These are phyloP conservation scores for Mucor velutinosus DNA, from an alignment of 371 early-diverging fungal genomes.

Conservation along the genomic window DNA sequence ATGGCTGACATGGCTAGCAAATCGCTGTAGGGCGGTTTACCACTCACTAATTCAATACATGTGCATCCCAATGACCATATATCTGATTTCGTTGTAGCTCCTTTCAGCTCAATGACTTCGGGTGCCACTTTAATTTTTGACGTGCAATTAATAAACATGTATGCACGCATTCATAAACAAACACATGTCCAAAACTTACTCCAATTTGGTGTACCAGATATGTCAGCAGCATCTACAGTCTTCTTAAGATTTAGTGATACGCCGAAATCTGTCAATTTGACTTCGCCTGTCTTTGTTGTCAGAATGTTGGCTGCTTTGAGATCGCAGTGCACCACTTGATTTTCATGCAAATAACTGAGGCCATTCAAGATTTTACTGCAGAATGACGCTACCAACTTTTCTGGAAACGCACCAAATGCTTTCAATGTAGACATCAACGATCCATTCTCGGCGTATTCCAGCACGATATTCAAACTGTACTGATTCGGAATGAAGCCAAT, in stretches of 20 bases:
- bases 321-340: slow-evolving; percentile 93
- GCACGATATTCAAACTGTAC: slow-evolving; percentile 77
- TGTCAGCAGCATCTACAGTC: slow-evolving; percentile 62
- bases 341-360: slow-evolving; percentile 89
- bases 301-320: slow-evolving; percentile 96
- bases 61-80: slow-evolving; percentile 94
- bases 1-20: slow-evolving; percentile 85
- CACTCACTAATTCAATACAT: slow-evolving; percentile 82
- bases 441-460: slow-evolving; percentile 95
- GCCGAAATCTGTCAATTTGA: slow-evolving; percentile 97
- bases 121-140: slow-evolving; percentile 82
- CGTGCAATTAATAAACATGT: slow-evolving; percentile 19
- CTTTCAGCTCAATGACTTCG: slow-evolving; percentile 88
- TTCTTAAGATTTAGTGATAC: slow-evolving; percentile 83
- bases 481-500: slow-evolving; percentile 79
- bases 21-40: slow-evolving; percentile 85
- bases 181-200: slow-evolving; percentile 52
- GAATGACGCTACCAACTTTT: slow-evolving; percentile 90
- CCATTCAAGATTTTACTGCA: slow-evolving; percentile 89
- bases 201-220: slow-evolving; percentile 96
- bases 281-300: slow-evolving; percentile 91
- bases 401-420: slow-evolving; percentile 92
- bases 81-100: slow-evolving; percentile 82
- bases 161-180: neutral
- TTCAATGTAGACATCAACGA: slow-evolving; percentile 87